Conservation (phyloP, 345 rosid genomes). For the Rhizophora mangle region DNA sequence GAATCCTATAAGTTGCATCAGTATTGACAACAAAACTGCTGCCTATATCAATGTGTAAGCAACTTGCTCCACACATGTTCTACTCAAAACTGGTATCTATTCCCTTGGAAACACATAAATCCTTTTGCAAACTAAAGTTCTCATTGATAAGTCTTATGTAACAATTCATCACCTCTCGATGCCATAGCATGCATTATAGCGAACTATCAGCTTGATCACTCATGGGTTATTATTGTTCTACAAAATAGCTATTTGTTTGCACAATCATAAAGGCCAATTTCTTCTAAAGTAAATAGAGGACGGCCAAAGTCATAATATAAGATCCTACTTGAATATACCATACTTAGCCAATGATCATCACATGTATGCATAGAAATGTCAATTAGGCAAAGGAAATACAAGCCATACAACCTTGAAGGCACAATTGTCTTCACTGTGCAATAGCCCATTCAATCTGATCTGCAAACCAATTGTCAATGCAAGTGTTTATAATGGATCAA, state of each 20-base stretch:
- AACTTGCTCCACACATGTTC: neutral
- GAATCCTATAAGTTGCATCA: neutral
- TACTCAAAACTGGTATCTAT: neutral
- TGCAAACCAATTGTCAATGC: conserved; percentile 35
- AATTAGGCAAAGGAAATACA: neutral
- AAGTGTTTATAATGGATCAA: neutral
- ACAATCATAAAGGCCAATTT: neutral
- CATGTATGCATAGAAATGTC: no score
- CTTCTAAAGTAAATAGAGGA: neutral
- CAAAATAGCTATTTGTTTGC: neutral
- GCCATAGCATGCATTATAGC: no score
- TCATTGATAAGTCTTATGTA: neutral
- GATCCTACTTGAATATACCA: neutral
- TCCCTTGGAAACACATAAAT: neutral
- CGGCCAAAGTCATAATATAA: neutral
- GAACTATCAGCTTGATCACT: no score
- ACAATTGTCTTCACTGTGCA: conserved; percentile 76
- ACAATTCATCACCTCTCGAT: neutral
- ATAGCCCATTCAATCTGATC: conserved; percentile 84
- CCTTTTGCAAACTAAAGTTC: neutral
- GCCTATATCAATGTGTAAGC: neutral
- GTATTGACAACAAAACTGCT: neutral
- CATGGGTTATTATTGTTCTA: no score
- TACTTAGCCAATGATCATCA: neutral
- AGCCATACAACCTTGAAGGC: conserved; percentile 63